A percentile compares a stretch with the other conserved stretches of the same genome.
These are phyloP conservation scores for Musa itinerans DNA, from an alignment of 176 grass and related monocot genomes.

Conservation along the genomic window DNA sequence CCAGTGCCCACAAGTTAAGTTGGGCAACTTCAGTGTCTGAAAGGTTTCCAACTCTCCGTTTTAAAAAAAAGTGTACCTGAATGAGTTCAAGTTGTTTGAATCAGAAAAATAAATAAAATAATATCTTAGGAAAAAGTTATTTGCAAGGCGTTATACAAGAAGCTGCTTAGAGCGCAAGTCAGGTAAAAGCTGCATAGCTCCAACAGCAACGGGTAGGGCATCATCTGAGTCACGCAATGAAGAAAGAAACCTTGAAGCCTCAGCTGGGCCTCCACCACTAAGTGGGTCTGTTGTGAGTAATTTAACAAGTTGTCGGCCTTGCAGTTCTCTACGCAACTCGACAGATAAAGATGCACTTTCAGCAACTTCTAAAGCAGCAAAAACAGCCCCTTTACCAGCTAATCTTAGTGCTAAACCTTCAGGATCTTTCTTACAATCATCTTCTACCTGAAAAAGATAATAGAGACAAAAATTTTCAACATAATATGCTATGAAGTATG, in stretches of 20 bases:
- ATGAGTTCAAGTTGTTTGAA: constrained; percentile 8
- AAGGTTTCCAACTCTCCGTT: constrained; percentile 78
- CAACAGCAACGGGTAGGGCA: constrained; percentile 92
- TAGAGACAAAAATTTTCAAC: too few species aligned
- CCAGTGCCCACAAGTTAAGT: constrained; percentile 94
- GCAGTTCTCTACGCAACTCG: constrained; percentile 86
- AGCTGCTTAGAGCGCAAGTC: constrained; percentile 96
- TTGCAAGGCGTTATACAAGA: constrained; percentile 42
- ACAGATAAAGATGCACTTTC: constrained; percentile 91
- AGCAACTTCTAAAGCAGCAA: constrained; percentile 86
- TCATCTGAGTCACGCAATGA: constrained; percentile 92
- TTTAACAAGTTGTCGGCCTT: constrained; percentile 93
- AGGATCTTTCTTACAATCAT: constrained; percentile 63
- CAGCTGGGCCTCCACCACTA: constrained; percentile 84
- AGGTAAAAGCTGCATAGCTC: constrained; percentile 87
- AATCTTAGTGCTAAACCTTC: constrained; percentile 84
- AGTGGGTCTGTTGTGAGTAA: constrained; percentile 87
- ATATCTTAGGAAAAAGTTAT: background rate
- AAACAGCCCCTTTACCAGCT: constrained; percentile 89
- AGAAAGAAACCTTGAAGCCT: constrained; percentile 88
- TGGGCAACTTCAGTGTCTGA: constrained; percentile 53
- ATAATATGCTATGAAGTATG: too few species aligned
- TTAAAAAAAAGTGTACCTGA: constrained; percentile 98
- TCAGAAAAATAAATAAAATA: constrained; percentile 13
- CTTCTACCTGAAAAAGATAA: constrained; percentile 57